Conservation (phyloP, 2,329 filamentous ascomycete genomes). For the Aspergillus awamori region DNA sequence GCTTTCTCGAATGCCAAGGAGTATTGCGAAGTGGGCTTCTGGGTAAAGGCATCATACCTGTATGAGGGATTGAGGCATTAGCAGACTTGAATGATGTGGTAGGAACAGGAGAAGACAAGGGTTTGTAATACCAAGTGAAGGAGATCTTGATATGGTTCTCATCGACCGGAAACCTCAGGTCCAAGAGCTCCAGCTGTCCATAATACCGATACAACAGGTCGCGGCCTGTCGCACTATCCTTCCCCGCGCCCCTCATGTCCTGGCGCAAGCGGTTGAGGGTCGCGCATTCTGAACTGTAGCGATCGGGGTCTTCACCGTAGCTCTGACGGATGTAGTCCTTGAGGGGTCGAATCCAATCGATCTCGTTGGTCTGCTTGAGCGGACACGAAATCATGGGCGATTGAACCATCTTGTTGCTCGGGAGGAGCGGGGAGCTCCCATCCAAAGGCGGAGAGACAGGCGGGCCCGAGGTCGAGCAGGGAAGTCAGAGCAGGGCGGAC, state of each 20-base stretch:
- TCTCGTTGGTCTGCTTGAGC: constrained; percentile 92
- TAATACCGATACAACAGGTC: constrained; percentile 97
- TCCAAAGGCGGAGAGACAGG: constrained; percentile 23
- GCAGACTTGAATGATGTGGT: neutral
- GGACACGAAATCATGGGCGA: constrained; percentile 94
- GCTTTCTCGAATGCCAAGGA: constrained; percentile 97
- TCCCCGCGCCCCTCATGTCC: constrained; percentile 96
- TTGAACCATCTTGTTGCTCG: constrained; percentile 66
- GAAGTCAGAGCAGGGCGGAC: constrained; percentile 1
- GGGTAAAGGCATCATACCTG: constrained; percentile 99
- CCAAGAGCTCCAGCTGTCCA: constrained; percentile 90
- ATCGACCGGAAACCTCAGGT: constrained; percentile 93
- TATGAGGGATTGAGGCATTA: constrained; percentile 8
- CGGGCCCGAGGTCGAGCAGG: neutral
- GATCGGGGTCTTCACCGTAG: constrained; percentile 95
- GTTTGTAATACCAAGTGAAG: constrained; percentile 78
- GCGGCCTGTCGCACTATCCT: constrained; percentile 90
- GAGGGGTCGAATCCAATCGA: constrained; percentile 92
- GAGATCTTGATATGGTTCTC: constrained; percentile 99
- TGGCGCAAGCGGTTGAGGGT: constrained; percentile 93
- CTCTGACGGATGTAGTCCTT: constrained; percentile 92
- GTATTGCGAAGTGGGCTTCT: constrained; percentile 95
- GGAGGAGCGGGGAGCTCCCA: constrained; percentile 43
- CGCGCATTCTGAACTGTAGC: constrained; percentile 92
- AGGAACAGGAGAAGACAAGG: neutral